phyloP scores from a whole-genome alignment of 78 protist species.

The Creolimax fragrantissima region DNA sequence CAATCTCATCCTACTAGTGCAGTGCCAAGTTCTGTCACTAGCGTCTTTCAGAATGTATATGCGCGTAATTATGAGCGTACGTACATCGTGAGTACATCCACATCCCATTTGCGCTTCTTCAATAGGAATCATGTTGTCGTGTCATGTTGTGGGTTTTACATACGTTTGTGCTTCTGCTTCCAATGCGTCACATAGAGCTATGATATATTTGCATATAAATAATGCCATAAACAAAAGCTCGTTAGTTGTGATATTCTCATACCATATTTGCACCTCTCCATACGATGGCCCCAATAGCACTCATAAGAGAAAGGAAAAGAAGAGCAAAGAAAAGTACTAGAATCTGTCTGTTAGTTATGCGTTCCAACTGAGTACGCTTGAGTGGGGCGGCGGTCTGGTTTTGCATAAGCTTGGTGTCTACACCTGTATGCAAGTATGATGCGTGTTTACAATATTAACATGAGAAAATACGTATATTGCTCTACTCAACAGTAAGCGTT shows the following conservation, averaged over 20 bases:
- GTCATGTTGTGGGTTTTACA: too few relatives aligned
- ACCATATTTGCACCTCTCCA: neutral
- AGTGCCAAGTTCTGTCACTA: too few relatives aligned
- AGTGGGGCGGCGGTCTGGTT: constrained; percentile 10
- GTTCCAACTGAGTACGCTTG: constrained; percentile 7
- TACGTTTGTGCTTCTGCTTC: too few relatives aligned
- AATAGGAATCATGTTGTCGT: too few relatives aligned
- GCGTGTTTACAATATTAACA: neutral
- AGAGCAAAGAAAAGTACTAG: neutral
- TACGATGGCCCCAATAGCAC: neutral
- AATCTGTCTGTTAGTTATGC: neutral
- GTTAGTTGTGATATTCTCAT: too few relatives aligned
- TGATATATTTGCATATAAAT: too few relatives aligned
- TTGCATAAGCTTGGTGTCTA: constrained; percentile 69
- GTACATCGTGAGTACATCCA: too few relatives aligned
- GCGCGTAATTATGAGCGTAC: too few relatives aligned
- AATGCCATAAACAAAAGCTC: too few relatives aligned
- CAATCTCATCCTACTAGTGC: neutral
- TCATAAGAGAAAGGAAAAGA: neutral
- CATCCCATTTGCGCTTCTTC: too few relatives aligned
- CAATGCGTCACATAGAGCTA: too few relatives aligned
- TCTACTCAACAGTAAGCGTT: neutral
- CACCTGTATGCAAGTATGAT: constrained; percentile 35
- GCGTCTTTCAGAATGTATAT: too few relatives aligned
- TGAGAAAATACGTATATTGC: neutral